Evolutionary conservation across 2,329 filamentous ascomycete genomes (phyloP).

Genomic region (Sporothrix luriei): DNA sequence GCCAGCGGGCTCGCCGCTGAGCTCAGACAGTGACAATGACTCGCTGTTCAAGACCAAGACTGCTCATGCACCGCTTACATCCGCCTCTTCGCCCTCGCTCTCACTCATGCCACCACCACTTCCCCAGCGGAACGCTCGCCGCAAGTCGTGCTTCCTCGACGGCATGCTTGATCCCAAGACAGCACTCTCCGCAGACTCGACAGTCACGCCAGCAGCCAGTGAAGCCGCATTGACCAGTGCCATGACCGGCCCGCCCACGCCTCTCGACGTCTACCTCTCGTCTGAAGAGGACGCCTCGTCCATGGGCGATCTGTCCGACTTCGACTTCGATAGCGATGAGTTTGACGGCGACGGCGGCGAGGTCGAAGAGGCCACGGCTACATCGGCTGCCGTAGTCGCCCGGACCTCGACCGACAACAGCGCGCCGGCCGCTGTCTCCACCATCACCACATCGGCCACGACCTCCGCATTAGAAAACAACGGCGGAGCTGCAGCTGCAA

Average conservation of each 20-base stretch:
- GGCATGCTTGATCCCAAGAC: slow-evolving; percentile 38
- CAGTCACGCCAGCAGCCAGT: slow-evolving; percentile 28
- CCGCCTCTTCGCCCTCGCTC: slow-evolving; percentile 20
- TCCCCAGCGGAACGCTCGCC: slow-evolving; percentile 54
- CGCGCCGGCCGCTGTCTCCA: neutral
- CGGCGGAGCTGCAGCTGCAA: neutral
- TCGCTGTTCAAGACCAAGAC: neutral
- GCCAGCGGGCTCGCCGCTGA: neutral
- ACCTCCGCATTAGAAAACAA: neutral
- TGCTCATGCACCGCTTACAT: neutral
- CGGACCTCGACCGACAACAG: slow-evolving; percentile 10
- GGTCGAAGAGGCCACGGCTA: neutral
- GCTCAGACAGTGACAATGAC: neutral
- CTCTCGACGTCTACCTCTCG: slow-evolving; percentile 65
- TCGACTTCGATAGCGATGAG: slow-evolving; percentile 48
- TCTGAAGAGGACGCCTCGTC: slow-evolving; percentile 68
- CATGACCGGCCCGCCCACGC: slow-evolving; percentile 45
- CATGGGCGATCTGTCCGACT: slow-evolving; percentile 58
- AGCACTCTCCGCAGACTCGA: neutral
- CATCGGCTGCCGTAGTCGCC: slow-evolving; percentile 5
- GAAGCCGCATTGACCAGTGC: slow-evolving; percentile 31
- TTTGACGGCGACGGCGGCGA: slow-evolving; percentile 46
- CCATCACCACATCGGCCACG: neutral
- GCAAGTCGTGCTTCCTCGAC: slow-evolving; percentile 52
- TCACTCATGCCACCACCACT: slow-evolving; percentile 48